Evolutionary conservation across 225 moss, liverwort and hornwort species (phyloP), one percentile per base, ranked within the genome.

Genomic region (Pleurozium schreberi): DNA sequence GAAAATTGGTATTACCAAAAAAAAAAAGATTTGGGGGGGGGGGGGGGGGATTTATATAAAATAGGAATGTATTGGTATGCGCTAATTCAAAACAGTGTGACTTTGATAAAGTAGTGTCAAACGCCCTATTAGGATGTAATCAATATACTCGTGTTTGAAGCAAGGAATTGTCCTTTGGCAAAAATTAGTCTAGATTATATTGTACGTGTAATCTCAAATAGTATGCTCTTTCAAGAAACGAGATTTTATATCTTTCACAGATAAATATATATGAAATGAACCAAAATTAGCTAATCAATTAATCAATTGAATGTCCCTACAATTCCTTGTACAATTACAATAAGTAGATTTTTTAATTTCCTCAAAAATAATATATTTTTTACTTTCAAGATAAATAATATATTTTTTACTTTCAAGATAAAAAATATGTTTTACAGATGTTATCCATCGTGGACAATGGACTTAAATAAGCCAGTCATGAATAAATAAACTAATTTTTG

Each of bases 131-230:
- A 75, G 28, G 13, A 52, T 2, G n/a, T 52, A 36, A 9, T 36
- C 6, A 25, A 57, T 17, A 6, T 55, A 79, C 0, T 26, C n/a
- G 52, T 52, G 1, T 2, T 76, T 0, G 0, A n/a, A 40, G 1
- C n/a, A 59, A 80, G 8, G 5, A 80, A 40, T 3, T 59, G 1
- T 2, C 18, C 1, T 4, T 57, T 17, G 4, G 1, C 4, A 38
- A 25, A 4, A 47, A 47, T 74, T 43, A 50, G 3, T 34, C 13
- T 34, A 75, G 3, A 75, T 53, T 38, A 38, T 55, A 23, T 16
- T 55, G 4, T 25, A 38, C 0, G 0, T 78, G 3, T 36, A 25
- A 23, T 53, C 9, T 38, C 38, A 16, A 36, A 57, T n/a, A 10
- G 17, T 9, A 18, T 57, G 14, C 5, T 79, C 26, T 79, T 57